Percentiles rank a stretch among this genome's conserved stretches.
Evolutionary conservation across 1,284 basidiomycete genomes (phyloP).

Genomic region (Sporisorium iseilematis-ciliati): DNA sequence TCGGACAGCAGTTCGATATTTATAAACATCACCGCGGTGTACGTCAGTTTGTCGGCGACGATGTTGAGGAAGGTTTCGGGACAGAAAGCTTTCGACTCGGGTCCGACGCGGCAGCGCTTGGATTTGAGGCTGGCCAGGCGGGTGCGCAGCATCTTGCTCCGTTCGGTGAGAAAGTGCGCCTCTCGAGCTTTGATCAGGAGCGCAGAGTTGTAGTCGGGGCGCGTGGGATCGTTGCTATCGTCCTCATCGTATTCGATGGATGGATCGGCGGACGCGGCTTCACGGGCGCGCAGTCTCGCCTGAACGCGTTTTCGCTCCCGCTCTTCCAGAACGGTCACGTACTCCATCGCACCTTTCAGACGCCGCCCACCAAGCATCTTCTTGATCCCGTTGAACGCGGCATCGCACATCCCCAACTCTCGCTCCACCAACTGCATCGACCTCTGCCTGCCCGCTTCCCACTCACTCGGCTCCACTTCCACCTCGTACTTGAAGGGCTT

Average conservation of each 20-base stretch:
- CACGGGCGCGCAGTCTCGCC: conserved; percentile 61
- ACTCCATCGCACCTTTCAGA: conserved; percentile 81
- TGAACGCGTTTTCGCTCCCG: conserved; percentile 78
- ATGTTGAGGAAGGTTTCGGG: conserved; percentile 97
- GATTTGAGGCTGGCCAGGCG: conserved; percentile 86
- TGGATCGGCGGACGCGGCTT: conserved; percentile 13
- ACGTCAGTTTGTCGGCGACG: conserved; percentile 95
- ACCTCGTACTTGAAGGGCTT: conserved; percentile 99
- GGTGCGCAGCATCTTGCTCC: conserved; percentile 84
- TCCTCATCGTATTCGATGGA: conserved; percentile 29
- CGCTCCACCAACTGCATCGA: conserved; percentile 84
- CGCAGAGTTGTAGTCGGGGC: conserved; percentile 81
- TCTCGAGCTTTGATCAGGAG: conserved; percentile 79
- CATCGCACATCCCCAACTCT: conserved; percentile 86
- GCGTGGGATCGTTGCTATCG: conserved; percentile 72
- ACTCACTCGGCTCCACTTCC: conserved; percentile 82
- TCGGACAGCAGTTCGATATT: conserved; percentile 89
- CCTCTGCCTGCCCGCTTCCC: conserved; percentile 84
- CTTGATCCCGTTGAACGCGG: conserved; percentile 85
- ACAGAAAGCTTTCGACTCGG: conserved; percentile 87
- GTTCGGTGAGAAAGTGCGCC: conserved; percentile 86
- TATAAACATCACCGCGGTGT: conserved; percentile 97
- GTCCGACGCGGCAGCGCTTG: conserved; percentile 86
- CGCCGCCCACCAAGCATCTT: conserved; percentile 86
- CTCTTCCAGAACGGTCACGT: conserved; percentile 86